These are phyloP conservation scores for Mrakia hoshinonis DNA, from an alignment of 768 basidiomycete species.

Conservation along the genomic window DNA sequence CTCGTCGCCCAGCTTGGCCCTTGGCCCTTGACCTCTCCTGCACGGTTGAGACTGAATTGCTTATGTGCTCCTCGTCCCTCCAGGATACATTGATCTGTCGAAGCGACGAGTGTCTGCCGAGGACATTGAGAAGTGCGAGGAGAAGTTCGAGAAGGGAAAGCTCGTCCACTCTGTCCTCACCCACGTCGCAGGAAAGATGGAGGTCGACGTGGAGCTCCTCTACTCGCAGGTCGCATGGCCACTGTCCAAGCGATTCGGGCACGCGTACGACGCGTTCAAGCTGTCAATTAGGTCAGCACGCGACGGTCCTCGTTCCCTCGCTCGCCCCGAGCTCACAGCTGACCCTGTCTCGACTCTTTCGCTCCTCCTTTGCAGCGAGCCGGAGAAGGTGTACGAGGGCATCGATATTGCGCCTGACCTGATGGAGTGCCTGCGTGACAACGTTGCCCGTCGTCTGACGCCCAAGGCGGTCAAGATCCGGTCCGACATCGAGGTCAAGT, in stretches of 20 bases:
- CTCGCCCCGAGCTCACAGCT: not conserved
- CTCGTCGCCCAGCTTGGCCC: too few species aligned
- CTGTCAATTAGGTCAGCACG: slow-evolving; percentile 72
- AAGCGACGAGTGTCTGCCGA: slow-evolving; percentile 97
- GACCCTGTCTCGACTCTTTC: slow-evolving; percentile 27
- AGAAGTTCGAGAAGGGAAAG: slow-evolving; percentile 96
- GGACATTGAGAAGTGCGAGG: slow-evolving; percentile 98
- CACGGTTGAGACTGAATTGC: not conserved
- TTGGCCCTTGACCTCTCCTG: too few species aligned
- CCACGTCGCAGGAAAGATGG: slow-evolving; percentile 50
- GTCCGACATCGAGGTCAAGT: slow-evolving; percentile 93
- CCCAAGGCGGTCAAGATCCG: slow-evolving; percentile 98
- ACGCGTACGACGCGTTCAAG: slow-evolving; percentile 97
- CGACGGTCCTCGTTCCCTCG: not conserved
- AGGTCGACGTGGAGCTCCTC: slow-evolving; percentile 57
- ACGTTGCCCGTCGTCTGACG: slow-evolving; percentile 88
- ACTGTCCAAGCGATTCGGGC: slow-evolving; percentile 79
- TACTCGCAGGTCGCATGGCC: slow-evolving; percentile 94
- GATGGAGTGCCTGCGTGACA: slow-evolving; percentile 57
- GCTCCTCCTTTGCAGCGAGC: slow-evolving; percentile 46
- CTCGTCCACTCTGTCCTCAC: slow-evolving; percentile 87
- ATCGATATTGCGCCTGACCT: slow-evolving; percentile 54
- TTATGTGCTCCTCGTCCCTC: not conserved
- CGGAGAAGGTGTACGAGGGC: slow-evolving; percentile 70
- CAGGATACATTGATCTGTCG: slow-evolving; percentile 97